Evolutionary conservation across 192 early-diverging fungal genomes (phyloP).

Genomic region (Podila epicladia): DNA sequence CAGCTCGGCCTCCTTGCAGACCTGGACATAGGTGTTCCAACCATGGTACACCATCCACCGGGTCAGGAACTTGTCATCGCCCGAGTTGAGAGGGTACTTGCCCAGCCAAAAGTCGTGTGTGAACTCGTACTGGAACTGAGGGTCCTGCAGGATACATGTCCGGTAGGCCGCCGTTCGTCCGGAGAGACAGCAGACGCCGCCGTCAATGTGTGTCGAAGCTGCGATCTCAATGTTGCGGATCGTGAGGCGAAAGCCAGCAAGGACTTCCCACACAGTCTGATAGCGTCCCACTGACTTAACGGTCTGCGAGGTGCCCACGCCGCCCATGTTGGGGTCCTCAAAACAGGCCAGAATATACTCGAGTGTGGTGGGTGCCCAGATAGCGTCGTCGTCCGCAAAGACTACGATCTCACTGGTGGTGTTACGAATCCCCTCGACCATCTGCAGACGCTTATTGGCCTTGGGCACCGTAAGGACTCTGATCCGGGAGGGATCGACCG

Average conservation of each 20-base stretch:
- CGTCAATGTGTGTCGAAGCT: slow-evolving; percentile 78
- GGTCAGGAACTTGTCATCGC: slow-evolving; percentile 81
- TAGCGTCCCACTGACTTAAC: slow-evolving; percentile 66
- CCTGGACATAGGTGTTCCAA: slow-evolving; percentile 76
- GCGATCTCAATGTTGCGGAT: slow-evolving; percentile 81
- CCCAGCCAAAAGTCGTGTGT: slow-evolving; percentile 79
- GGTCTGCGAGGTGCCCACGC: slow-evolving; percentile 72
- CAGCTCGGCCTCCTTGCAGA: slow-evolving; percentile 73
- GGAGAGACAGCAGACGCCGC: slow-evolving; percentile 78
- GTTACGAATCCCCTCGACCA: slow-evolving; percentile 73
- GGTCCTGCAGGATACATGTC: slow-evolving; percentile 73
- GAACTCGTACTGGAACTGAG: slow-evolving; percentile 77
- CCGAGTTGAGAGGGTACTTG: slow-evolving; percentile 77
- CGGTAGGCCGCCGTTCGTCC: slow-evolving; percentile 78
- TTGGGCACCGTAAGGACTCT: slow-evolving; percentile 65
- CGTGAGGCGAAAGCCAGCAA: slow-evolving; percentile 74
- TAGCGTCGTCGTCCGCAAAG: slow-evolving; percentile 77
- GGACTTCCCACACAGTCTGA: slow-evolving; percentile 77
- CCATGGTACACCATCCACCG: slow-evolving; percentile 77
- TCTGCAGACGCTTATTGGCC: slow-evolving; percentile 75
- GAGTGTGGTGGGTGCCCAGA: slow-evolving; percentile 70
- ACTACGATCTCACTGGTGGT: slow-evolving; percentile 71
- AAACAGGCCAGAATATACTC: slow-evolving; percentile 76
- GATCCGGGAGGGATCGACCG: slow-evolving; percentile 64
- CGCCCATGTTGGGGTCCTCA: slow-evolving; percentile 76